Evolutionary conservation across 208 protist species (phyloP), one percentile per base, ranked within the genome.

Genomic region (Balamuthia mandrillaris): DNA sequence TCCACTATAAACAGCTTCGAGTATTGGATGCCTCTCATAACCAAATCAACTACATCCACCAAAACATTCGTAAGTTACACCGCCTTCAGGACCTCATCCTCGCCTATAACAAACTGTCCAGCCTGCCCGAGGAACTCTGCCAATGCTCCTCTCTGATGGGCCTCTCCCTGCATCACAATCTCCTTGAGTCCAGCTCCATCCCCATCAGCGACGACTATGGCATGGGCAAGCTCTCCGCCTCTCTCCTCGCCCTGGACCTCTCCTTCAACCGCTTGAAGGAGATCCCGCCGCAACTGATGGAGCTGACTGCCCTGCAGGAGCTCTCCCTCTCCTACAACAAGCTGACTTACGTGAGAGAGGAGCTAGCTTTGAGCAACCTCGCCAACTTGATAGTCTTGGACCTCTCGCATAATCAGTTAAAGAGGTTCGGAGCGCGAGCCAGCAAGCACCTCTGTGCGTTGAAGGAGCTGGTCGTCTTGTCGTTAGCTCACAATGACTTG

Each of bases 311-410:
- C 4, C 54, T 81, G 6, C 74, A 81, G 74, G 74, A 81, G 74
- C 54, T 81, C 18, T 45, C 63, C 49, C 44, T 81, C 33, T 35
- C 74, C 16, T n/a, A 81, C 74, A 81, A 81, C 41, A 81, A 81
- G 74, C 47, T 81, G 39, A 81, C 74, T n/a, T 81, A 81, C 54
- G 47, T 81, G 47, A 33, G 74, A n/a, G 74, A 81, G 74, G 74
- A 81, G 54, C 74, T 81, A 35, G 49, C 74, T 18, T 42, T 81
- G 37, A 63, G 49, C 47, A 37, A 63, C 27, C 74, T 81, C 33
- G 35, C 74, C 74, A 61, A 42, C 39, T 42, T 81, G 2, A 44
- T 81, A 16, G 16, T 81, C 24, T 51, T 81, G 3, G 72, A 81
- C 37, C 72, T 81, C n/a, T 81, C 72, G 9, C 52, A 81, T 51